Evolutionary conservation across 768 basidiomycete genomes (phyloP), one percentile per base, ranked within the genome.

Genomic region (Suillus americanus): DNA sequence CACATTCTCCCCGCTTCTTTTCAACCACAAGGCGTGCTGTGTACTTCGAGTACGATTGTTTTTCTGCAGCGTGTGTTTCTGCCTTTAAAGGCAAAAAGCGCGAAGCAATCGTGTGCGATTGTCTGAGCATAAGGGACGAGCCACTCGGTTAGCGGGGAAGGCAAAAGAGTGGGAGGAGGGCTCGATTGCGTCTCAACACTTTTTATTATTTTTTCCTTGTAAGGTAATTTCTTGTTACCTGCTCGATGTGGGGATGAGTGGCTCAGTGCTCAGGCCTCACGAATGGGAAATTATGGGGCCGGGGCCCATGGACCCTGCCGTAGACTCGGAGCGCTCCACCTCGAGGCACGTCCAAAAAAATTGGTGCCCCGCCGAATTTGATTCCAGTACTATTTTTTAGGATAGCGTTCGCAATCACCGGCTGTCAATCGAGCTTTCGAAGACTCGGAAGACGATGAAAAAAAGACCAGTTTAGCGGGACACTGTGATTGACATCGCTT

Each of bases 1-100:
- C 65, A 41, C n/a, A n/a, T 3, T 38, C 41, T 65, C 66, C 41
- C 51, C 23, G 59, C 55, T 14, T 61, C 48, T 60, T 75, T 77
- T 75, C 68, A 72, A 66, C 33, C 60, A n/a, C 43, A 1, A 56
- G 67, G 65, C 60, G 67, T 66, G 61, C 25, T 60, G 60, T 53
- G 67, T 67, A 56, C 66, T 41, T 64, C 57, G 48, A 64, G 60
- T 25, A 45, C 66, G 73, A 76, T 75, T 76, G 75, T 68, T 64
- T 76, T 60, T 55, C 53, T 69, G 48, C 48, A 66, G 64, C 62
- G 65, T 61, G 67, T 50, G 3, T 61, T 61, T 63, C 66, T 51
- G 63, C 61, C 66, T 70, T 65, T 68, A 67, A 33, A 35, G 43
- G 70, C 30, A 66, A 66, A 66, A 73, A 66, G 66, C 68, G 56